Conservation (phyloP, 2,329 filamentous ascomycete species). For the Dactylellina cionopaga region DNA sequence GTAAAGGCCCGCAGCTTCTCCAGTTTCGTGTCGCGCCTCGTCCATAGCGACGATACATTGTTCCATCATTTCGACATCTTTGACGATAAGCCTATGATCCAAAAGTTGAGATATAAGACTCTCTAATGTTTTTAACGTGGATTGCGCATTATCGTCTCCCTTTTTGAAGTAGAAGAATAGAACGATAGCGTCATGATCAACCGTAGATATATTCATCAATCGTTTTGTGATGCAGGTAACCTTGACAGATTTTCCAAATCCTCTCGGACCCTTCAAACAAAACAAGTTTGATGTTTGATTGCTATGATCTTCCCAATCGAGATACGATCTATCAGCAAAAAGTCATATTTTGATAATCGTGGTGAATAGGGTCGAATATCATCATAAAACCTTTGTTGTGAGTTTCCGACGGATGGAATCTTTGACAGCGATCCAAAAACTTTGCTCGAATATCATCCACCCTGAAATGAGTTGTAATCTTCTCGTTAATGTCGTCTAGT, state of each 20-base stretch:
- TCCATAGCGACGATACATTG: not conserved
- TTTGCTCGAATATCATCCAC: not conserved
- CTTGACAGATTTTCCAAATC: slow-evolving; percentile 27
- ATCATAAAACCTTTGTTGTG: not conserved
- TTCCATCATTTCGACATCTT: not conserved
- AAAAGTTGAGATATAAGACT: slow-evolving; percentile 14
- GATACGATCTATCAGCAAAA: not conserved
- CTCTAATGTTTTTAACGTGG: not conserved
- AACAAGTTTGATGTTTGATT: not conserved
- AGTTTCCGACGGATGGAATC: not conserved
- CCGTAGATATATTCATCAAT: not conserved
- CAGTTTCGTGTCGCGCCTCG: not conserved
- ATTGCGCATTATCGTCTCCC: not conserved
- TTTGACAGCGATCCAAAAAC: not conserved
- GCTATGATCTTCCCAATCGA: slow-evolving; percentile 1
- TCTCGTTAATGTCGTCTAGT: slow-evolving; percentile 14
- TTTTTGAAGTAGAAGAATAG: slow-evolving; percentile 27
- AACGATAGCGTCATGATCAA: not conserved
- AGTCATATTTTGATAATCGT: slow-evolving; percentile 16
- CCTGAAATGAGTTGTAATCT: not conserved
- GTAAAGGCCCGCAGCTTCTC: no score
- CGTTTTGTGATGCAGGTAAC: slow-evolving; percentile 11
- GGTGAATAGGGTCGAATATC: slow-evolving; percentile 9
- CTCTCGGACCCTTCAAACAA: slow-evolving; percentile 12
- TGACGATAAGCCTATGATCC: not conserved